Conservation (phyloP, 345 rosid genomes). For the Firmiana major region DNA sequence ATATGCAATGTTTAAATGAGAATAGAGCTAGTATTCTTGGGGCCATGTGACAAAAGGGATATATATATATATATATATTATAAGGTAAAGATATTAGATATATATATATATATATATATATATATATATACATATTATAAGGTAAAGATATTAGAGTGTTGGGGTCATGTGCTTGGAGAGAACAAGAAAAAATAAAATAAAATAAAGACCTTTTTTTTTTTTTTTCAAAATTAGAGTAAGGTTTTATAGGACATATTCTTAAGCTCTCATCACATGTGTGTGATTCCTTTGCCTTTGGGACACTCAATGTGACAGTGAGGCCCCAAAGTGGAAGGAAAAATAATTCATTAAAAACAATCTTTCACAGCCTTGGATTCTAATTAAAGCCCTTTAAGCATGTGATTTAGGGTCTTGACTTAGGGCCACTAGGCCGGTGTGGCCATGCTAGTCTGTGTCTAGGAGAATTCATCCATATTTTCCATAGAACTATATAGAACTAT, state of each 20-base stretch:
- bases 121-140: neutral
- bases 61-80: neutral
- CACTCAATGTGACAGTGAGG: constrained; percentile 36
- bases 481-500: neutral
- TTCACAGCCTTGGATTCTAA: constrained; percentile 44
- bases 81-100: constrained; percentile 4
- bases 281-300: constrained; percentile 39
- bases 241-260: constrained; percentile 16
- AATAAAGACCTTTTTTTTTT: no score
- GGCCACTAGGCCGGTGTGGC: neutral
- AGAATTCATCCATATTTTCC: neutral
- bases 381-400: constrained; percentile 34
- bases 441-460: neutral
- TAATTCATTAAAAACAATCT: constrained; percentile 14
- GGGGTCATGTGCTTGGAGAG: constrained; percentile 38
- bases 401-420: constrained; percentile 21
- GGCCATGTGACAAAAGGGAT: constrained; percentile 37
- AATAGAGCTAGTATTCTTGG: constrained; percentile 1
- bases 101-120: neutral
- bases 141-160: neutral
- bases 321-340: constrained; percentile 18
- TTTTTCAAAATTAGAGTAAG: constrained; percentile 9
- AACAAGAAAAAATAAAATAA: neutral
- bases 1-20: neutral
- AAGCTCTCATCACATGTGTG: constrained; percentile 30